phyloP scores from a whole-genome alignment of 179 eudicot genomes.

The Nepenthes alata region DNA sequence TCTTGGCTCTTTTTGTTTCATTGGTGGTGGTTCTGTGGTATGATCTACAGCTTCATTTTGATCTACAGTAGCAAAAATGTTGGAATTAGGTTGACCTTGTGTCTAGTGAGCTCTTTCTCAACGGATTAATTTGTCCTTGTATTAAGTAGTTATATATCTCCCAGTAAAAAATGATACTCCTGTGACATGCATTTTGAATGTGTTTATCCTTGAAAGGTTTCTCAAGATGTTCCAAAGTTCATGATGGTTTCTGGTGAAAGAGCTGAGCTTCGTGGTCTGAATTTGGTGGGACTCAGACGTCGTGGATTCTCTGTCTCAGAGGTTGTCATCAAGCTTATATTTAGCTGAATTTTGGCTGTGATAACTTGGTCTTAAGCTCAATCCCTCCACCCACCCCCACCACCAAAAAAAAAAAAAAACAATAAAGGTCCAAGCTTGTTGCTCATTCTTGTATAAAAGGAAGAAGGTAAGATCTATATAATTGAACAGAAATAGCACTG shows the following conservation, averaged over 20 bases:
- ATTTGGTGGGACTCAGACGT: constrained; percentile 81
- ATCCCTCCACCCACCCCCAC: background rate
- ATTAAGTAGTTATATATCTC: background rate
- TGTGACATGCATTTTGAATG: constrained; percentile 1
- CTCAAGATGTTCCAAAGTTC: constrained; percentile 92
- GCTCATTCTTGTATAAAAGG: no score
- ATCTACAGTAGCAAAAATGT: background rate
- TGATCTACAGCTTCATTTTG: constrained; percentile 5
- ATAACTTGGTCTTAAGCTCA: background rate
- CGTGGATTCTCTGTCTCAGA: constrained; percentile 60
- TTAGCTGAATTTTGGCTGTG: background rate
- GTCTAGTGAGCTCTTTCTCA: no score
- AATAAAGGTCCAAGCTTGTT: no score
- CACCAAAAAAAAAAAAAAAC: no score
- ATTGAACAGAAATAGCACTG: no score
- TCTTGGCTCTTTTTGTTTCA: constrained; percentile 72
- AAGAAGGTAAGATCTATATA: no score
- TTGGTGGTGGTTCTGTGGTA: constrained; percentile 98
- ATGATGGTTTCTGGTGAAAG: constrained; percentile 87
- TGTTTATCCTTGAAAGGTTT: constrained; percentile 32
- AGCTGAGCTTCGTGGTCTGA: constrained; percentile 88
- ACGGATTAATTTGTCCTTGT: no score
- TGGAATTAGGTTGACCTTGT: no score
- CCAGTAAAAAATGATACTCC: background rate
- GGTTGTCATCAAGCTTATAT: constrained; percentile 27